These are phyloP conservation scores for Chalciporus sp. DNA, from an alignment of 1,284 basidiomycete genomes.

Conservation along the genomic window DNA sequence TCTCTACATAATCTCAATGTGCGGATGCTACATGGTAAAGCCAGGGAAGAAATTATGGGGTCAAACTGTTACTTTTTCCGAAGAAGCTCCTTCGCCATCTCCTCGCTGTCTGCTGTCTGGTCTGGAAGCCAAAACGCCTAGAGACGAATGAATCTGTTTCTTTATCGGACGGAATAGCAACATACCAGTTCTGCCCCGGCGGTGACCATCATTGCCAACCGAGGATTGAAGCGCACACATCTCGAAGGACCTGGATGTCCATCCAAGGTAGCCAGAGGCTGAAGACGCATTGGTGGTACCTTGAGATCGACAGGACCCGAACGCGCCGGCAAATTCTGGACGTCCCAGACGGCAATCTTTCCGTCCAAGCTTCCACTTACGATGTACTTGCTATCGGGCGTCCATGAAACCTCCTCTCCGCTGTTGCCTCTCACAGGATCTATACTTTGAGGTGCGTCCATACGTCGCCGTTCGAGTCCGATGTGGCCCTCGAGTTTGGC, in stretches of 20 bases:
- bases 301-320: conserved; percentile 56
- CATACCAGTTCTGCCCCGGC: conserved; percentile 86
- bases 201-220: conserved; percentile 84
- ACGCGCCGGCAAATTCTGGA: conserved; percentile 57
- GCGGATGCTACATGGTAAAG: too few species aligned
- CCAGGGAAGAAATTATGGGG: neutral
- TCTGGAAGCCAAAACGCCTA: conserved; percentile 87
- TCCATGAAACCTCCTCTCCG: conserved; percentile 91
- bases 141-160: conserved; percentile 6
- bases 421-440: conserved; percentile 77
- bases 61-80: conserved; percentile 35
- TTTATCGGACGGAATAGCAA: conserved; percentile 14
- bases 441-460: conserved; percentile 56
- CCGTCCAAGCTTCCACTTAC: conserved; percentile 84
- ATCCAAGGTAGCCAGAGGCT: conserved; percentile 63
- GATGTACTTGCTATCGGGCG: conserved; percentile 88
- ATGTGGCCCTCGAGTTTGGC: conserved; percentile 83
- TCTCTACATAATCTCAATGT: too few species aligned
- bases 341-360: conserved; percentile 80
- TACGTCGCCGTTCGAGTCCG: conserved; percentile 72
- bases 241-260: conserved; percentile 82
- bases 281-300: conserved; percentile 50
- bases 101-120: conserved; percentile 49
- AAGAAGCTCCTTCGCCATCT: conserved; percentile 52
- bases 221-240: conserved; percentile 87